Base-by-base conservation (phyloP, 768 basidiomycete genomes). In the Gyrodon lividus region DNA sequence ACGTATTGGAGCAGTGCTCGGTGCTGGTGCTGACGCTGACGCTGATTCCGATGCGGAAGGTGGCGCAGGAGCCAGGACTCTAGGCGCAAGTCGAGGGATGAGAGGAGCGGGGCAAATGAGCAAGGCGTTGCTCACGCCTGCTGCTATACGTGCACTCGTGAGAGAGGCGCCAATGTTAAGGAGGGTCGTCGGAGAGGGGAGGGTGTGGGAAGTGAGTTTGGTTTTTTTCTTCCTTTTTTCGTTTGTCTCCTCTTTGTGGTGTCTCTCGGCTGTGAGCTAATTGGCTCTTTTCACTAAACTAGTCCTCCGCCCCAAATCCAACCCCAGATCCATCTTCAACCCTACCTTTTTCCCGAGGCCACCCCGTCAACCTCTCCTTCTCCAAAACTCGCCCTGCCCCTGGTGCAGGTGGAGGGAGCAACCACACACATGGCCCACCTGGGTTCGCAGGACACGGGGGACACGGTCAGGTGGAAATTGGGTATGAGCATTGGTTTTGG, bases 171-270 rank as follows among this genome's bases (percentile, higher is more conserved):
- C 66, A 2, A 70, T 58, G 19, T 64, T 87, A 40, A 68, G 64
- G 39, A 77, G 71, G 48, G 68, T 86, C 38, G 69, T 82, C 12
- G 76, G 74, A 17, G 77, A 75, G 51, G 72, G 74, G 16, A 70
- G 81, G 34, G 61, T 78, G 10, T 86, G 84, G 83, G 78, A 70
- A 56, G 84, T 83, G 55, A 48, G 79, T 71, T 10, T 31, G 23
- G n/a, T 35, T 35, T 12, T 13, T 7, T 12, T 35, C 13, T 13
- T 14, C 14, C 8, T 6, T 17, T 43, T 19, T 16, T 3, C 9
- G 28, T 43, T 24, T 9, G 13, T 28, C 3, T 22, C 19, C 2
- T 16, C 14, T 17, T 19, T 13, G 6, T n/a, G 17, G 35, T 37
- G n/a, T 19, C 17, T 30, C 3, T 12, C 3, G 2, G 12, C 6